Base-by-base conservation (phyloP, 2,329 filamentous ascomycete genomes). In the Lasiodiplodia hormozganensis region DNA sequence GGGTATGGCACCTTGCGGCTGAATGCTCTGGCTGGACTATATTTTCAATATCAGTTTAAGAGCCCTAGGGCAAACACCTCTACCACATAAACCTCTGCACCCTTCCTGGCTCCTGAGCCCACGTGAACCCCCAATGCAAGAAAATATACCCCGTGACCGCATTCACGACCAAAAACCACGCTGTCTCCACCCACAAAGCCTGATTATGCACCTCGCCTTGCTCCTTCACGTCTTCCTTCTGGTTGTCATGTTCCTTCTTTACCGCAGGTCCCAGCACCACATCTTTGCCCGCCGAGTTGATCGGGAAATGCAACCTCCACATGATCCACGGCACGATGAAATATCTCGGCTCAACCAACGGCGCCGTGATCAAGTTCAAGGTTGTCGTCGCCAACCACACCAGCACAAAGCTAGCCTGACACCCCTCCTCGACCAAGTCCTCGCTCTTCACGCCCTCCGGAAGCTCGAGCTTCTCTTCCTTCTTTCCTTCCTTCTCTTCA, bases 311-410 rank as follows among this genome's bases (percentile, higher is more conserved):
- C 8, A 98, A 81, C 0, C 96, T 87, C 93, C 94, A 98, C 74
- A 97, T 89, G 10, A 97, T 87, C 93, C 94, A 99, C 0, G 95
- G 94, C 14, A 97, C 85, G 76, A 99, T 96, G 79, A 97, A 97
- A 80, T 99, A 99, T 16, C 96, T 88, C 16, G 96, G 96, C 78
- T 99, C 96, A 11, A 99, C 95, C 0, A 99, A 86, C 0, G 96
- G 94, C 0, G 96, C 94, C 0, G 93, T 96, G 67, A 97, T 82
- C 14, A 99, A 86, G 0, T 92, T 95, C 3, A 97, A 84, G 0
- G 90, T 76, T 0, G 94, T 94, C 0, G 94, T 87, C 4, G 89
- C 81, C 8, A 97, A 77, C 84, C 86, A 90, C 36, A 90, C 79
- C 25, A 89, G 75, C 14, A 88, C 79, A 72, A 89, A 90, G 73